Evolutionary conservation across 371 early-diverging fungal genomes (phyloP).

Genomic region (Funneliformis caledonium): DNA sequence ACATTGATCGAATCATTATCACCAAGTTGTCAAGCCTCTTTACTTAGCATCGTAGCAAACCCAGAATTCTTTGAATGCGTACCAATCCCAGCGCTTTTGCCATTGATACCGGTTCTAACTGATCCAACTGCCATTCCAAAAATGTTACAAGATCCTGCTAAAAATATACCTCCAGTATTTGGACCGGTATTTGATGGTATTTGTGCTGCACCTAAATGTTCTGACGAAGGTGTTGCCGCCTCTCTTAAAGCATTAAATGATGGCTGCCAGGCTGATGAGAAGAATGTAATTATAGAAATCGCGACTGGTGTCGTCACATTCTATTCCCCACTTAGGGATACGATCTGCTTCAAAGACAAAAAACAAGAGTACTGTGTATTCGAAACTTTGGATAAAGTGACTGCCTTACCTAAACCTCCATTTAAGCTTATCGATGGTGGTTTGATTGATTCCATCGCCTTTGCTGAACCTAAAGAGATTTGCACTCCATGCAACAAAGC

Average conservation of each 20-base stretch:
- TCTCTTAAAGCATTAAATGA: neutral
- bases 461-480: neutral
- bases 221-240: neutral
- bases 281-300: neutral
- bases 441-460: neutral
- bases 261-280: neutral
- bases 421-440: neutral
- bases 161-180: neutral
- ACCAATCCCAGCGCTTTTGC: neutral
- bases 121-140: neutral
- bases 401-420: neutral
- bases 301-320: neutral
- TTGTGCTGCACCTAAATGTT: neutral
- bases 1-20: no score
- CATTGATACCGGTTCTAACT: neutral
- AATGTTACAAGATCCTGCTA: neutral
- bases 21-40: neutral
- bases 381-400: neutral
- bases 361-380: neutral
- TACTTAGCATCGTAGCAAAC: neutral
- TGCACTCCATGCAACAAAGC: slow-evolving; percentile 1
- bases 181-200: neutral
- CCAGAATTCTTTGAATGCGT: neutral
- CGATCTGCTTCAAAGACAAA: neutral
- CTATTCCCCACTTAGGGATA: neutral